Evolutionary conservation across 192 early-diverging fungal species (phyloP), one percentile per base, ranked within the genome.

Genomic region (Lunasporangiospora selenospora): DNA sequence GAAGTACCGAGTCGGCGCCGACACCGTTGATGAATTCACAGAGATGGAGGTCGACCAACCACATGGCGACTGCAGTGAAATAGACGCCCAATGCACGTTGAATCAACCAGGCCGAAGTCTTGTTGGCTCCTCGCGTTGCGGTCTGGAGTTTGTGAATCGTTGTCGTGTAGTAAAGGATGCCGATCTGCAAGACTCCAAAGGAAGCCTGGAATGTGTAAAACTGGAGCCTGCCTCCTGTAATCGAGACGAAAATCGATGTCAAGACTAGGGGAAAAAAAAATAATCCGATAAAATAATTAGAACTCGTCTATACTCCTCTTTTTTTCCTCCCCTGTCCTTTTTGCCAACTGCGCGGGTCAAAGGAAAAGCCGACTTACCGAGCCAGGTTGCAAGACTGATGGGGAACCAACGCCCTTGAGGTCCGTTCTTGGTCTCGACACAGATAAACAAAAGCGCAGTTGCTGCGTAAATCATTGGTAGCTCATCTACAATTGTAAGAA

Each of bases 381-480:
- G 69, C 69, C 69, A 73, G 46, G 81, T 77, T 38, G 81, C 56
- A 29, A 85, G 36, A 9, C 49, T 44, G 71, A 85, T 65, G 70
- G 83, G 51, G 71, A 70, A 58, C 79, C 80, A 69, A 59, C 67
- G 55, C 60, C 81, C 67, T 69, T 84, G 19, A 45, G 63, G 29
- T 64, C 81, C 18, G 75, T 82, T n/a, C 77, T 56, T 60, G 65
- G 30, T 36, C 77, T 75, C 53, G 54, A 77, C 26, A 73, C 46
- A 44, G 56, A 54, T 49, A 75, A 82, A 80, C 60, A 83, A 19
- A 60, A 59, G 1, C 26, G 58, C 54, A 60, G 65, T 46, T 12
- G 64, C 62, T 4, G 66, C 61, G 30, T 64, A 77, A 9, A 77
- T 65, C 71, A 81, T 67, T 64, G 78, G 76, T 75, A 58, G 23